These are phyloP conservation scores for Peniophora sp. DNA, from an alignment of 1,284 basidiomycete genomes.

Conservation along the genomic window DNA sequence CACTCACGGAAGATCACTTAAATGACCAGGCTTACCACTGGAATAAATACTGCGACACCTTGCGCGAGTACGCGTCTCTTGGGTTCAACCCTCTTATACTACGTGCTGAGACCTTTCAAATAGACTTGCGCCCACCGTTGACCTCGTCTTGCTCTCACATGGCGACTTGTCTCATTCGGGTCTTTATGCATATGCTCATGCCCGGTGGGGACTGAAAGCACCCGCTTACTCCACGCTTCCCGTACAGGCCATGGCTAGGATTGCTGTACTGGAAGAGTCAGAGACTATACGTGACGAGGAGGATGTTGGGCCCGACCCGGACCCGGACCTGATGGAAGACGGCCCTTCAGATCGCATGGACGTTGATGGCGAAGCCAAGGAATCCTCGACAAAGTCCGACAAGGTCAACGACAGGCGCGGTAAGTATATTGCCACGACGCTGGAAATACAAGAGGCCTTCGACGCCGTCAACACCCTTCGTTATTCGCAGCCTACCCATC, in stretches of 20 bases:
- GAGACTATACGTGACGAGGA: constrained; percentile 76
- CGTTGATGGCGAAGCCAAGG: constrained; percentile 8
- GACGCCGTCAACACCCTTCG: constrained; percentile 87
- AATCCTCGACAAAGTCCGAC: constrained; percentile 10
- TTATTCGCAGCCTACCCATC: constrained; percentile 93
- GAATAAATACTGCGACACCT: constrained; percentile 55
- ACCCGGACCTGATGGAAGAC: constrained; percentile 9
- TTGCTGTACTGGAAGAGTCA: constrained; percentile 79
- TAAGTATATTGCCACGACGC: constrained; percentile 68
- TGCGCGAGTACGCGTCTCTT: constrained; percentile 47
- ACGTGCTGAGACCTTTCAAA: too few species aligned
- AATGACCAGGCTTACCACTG: constrained; percentile 34
- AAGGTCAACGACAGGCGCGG: constrained; percentile 21
- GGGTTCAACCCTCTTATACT: constrained; percentile 4
- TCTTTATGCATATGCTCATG: constrained; percentile 85
- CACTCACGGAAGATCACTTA: constrained; percentile 22
- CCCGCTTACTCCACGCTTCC: constrained; percentile 96
- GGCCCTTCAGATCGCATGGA: constrained; percentile 5
- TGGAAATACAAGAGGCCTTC: constrained; percentile 93
- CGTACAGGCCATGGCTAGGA: constrained; percentile 92
- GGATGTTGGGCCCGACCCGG: constrained; percentile 39
- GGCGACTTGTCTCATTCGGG: constrained; percentile 87
- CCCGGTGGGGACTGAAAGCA: constrained; percentile 83
- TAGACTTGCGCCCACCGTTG: constrained; percentile 67
- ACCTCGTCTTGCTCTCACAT: constrained; percentile 89